Conservation (phyloP, 352 stramenopile genomes). For the Phytopythium cucurbitacearum region DNA sequence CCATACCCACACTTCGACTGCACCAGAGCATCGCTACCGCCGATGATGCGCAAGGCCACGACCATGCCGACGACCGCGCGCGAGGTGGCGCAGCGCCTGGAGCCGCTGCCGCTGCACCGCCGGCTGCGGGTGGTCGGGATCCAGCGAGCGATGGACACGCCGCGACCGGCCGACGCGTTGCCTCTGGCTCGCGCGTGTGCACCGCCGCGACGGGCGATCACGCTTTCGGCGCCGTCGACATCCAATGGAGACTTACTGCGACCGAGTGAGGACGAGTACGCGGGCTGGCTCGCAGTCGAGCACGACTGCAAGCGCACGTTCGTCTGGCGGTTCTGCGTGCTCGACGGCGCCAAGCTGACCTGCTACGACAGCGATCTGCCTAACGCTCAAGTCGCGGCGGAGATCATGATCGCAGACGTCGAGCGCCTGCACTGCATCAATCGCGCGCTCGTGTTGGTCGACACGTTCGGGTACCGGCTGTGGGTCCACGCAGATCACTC, state of each 20-base stretch:
- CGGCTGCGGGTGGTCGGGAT: not conserved
- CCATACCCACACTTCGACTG: too few relatives aligned
- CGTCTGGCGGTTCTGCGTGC: slow-evolving; percentile 34
- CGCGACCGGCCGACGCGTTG: slow-evolving; percentile 4
- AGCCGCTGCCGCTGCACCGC: not conserved
- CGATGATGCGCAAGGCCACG: slow-evolving; percentile 11
- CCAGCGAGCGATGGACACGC: slow-evolving; percentile 3
- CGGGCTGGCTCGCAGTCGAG: slow-evolving; percentile 34
- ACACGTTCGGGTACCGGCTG: slow-evolving; percentile 16
- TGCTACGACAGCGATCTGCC: slow-evolving; percentile 16
- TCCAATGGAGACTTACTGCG: slow-evolving; percentile 6
- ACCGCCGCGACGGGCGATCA: not conserved
- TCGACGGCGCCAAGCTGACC: slow-evolving; percentile 28
- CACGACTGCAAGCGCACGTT: slow-evolving; percentile 26
- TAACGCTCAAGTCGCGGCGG: slow-evolving; percentile 5
- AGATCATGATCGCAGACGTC: slow-evolving; percentile 18
- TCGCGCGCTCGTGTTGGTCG: slow-evolving; percentile 30
- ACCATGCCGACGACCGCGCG: slow-evolving; percentile 15
- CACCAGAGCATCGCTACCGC: not conserved
- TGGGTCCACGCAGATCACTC: slow-evolving; percentile 35
- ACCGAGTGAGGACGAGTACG: slow-evolving; percentile 10
- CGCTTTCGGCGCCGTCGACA: not conserved
- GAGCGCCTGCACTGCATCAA: slow-evolving; percentile 41
- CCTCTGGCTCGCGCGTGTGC: not conserved
- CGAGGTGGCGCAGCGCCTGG: slow-evolving; percentile 7